Conservation (phyloP, 2,329 filamentous ascomycete species). For the Nigrograna mackinnonii region DNA sequence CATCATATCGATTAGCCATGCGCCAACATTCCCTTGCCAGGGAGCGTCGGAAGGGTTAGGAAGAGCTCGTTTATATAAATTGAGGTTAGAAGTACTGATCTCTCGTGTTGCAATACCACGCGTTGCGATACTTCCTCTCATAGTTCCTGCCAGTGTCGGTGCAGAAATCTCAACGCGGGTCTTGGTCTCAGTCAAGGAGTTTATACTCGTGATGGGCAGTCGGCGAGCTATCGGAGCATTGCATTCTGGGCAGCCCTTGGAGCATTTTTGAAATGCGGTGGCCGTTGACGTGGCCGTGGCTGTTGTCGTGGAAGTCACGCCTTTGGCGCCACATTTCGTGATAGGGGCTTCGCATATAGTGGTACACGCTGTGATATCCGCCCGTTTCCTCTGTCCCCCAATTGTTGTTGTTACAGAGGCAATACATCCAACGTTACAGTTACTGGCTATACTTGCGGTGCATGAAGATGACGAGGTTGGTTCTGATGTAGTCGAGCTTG, state of each 20-base stretch:
- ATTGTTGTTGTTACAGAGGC: neutral
- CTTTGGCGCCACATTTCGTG: neutral
- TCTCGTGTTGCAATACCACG: too few relatives aligned
- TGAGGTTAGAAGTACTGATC: too few relatives aligned
- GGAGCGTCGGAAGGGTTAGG: neutral
- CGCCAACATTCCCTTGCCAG: neutral
- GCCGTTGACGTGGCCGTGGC: neutral
- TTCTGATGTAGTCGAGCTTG: neutral
- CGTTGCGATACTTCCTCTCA: neutral
- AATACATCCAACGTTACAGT: neutral
- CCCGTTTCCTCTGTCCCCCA: neutral
- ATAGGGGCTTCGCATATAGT: neutral
- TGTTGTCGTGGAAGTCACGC: neutral
- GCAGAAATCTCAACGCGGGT: too few relatives aligned
- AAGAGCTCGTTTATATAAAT: neutral
- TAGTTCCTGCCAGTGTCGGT: neutral
- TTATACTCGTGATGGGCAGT: neutral
- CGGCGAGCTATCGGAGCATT: neutral
- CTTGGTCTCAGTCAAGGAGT: neutral
- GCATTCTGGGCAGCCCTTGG: neutral
- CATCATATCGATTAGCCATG: neutral
- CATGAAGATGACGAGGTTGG: neutral
- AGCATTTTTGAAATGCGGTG: too few relatives aligned
- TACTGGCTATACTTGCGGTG: neutral
- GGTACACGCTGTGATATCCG: neutral